Conservation (phyloP, 768 basidiomycete species). For the Lactifluus echinatus region DNA sequence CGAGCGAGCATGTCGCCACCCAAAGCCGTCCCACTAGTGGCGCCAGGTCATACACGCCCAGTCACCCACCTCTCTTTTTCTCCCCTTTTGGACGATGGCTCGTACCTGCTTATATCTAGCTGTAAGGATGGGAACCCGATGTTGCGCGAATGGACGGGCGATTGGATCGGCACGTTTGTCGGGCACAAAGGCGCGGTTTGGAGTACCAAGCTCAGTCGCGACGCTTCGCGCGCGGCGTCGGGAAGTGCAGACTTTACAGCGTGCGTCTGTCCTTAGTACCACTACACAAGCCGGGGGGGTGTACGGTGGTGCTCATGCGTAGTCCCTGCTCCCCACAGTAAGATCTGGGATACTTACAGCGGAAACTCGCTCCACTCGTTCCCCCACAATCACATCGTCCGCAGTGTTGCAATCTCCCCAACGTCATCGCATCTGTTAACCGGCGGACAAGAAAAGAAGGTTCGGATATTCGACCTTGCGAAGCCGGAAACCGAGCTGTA, state of each 20-base stretch:
- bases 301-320: neutral
- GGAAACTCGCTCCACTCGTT: slow-evolving; percentile 91
- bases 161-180: slow-evolving; percentile 94
- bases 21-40: slow-evolving; percentile 72
- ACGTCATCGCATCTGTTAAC: slow-evolving; percentile 62
- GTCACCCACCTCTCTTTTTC: slow-evolving; percentile 95
- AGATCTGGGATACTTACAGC: slow-evolving; percentile 92
- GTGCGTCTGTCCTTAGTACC: slow-evolving; percentile 40
- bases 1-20: slow-evolving; percentile 16
- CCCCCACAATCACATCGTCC: slow-evolving; percentile 96
- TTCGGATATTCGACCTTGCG: slow-evolving; percentile 85
- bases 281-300: slow-evolving; percentile 12
- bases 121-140: slow-evolving; percentile 99
- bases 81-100: slow-evolving; percentile 70
- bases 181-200: slow-evolving; percentile 95
- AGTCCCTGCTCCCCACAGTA: slow-evolving; percentile 39
- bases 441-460: slow-evolving; percentile 96
- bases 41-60: slow-evolving; percentile 77
- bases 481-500: slow-evolving; percentile 84
- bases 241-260: slow-evolving; percentile 97
- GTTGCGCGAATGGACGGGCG: slow-evolving; percentile 94
- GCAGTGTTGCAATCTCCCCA: slow-evolving; percentile 84
- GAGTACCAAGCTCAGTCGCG: slow-evolving; percentile 85
- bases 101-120: slow-evolving; percentile 86
- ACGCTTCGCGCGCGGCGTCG: slow-evolving; percentile 80